A percentile compares a stretch with the other conserved stretches of the same genome.
Evolutionary conservation across 345 rosid species (phyloP).

Genomic region (Arabidopsis suecica): DNA sequence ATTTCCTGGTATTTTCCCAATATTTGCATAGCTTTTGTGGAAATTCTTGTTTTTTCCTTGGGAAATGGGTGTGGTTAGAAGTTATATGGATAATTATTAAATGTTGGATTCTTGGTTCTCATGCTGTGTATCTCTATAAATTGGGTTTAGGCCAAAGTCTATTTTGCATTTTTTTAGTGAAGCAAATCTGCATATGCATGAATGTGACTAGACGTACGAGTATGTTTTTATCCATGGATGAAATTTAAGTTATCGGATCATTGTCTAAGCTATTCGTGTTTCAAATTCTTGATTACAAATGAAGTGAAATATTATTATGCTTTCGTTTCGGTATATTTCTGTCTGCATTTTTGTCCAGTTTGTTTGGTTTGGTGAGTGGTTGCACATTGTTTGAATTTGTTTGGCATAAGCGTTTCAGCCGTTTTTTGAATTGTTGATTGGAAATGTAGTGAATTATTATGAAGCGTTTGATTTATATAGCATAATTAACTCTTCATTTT

Average conservation of each 20-base stretch:
- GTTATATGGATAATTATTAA: not conserved
- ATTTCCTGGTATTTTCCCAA: not conserved
- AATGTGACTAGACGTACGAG: not conserved
- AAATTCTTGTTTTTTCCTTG: not conserved
- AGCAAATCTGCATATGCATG: not conserved
- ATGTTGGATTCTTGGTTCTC: slow-evolving; percentile 8
- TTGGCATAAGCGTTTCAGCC: not conserved
- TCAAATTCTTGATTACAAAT: not conserved
- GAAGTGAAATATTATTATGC: not conserved
- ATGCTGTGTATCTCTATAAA: not conserved
- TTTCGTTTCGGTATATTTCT: no score
- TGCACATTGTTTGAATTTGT: slow-evolving; percentile 8
- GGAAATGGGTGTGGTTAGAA: not conserved
- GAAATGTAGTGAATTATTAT: slow-evolving; percentile 1
- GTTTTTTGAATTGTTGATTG: not conserved
- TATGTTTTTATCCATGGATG: not conserved
- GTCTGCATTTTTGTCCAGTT: not conserved
- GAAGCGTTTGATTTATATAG: slow-evolving; percentile 3
- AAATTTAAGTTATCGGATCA: no score
- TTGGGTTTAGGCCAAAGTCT: not conserved
- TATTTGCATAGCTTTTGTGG: not conserved
- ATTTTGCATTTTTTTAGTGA: not conserved
- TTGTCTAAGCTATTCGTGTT: not conserved
- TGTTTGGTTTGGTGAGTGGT: slow-evolving; percentile 1
- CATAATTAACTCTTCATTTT: not conserved